Conservation (phyloP, 495 filamentous ascomycete species). For the Sordaria brevicollis region DNA sequence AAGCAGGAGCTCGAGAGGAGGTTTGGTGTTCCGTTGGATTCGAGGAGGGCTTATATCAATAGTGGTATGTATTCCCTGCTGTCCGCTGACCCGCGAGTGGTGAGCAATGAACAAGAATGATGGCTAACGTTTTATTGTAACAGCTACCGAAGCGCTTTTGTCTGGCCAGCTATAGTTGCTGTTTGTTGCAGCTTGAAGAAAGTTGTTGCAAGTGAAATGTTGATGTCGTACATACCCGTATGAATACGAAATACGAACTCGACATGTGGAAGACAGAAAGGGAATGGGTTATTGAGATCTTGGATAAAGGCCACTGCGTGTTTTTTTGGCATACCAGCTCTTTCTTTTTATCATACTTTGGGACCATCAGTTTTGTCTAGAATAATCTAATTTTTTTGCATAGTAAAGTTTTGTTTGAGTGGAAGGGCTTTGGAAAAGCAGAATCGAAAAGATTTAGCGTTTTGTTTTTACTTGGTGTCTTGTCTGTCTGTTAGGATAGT, state of each 20-base stretch:
- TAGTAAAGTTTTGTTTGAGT: background rate
- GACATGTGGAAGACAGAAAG: background rate
- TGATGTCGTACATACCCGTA: background rate
- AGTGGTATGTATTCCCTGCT: constrained; percentile 54
- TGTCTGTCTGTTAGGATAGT: background rate
- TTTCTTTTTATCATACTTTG: background rate
- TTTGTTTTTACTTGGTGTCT: too few relatives aligned
- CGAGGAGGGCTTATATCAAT: constrained; percentile 82
- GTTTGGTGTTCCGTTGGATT: constrained; percentile 73
- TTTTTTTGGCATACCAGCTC: background rate
- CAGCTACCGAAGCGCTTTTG: constrained; percentile 40
- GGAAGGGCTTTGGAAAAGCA: background rate
- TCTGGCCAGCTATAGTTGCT: constrained; percentile 31
- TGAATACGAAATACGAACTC: background rate
- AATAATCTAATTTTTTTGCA: background rate
- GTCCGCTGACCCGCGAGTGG: background rate
- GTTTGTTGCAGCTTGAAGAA: too few relatives aligned
- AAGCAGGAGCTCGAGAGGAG: constrained; percentile 84
- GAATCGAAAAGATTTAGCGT: background rate
- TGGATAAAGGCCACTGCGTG: background rate
- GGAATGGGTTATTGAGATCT: background rate
- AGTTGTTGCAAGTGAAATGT: background rate
- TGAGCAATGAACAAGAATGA: background rate
- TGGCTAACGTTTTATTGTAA: constrained; percentile 1
- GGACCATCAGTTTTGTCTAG: background rate